Percentiles rank a stretch among this genome's conserved stretches.
Conservation (phyloP, 768 basidiomycete genomes). For the Kondoa malvinella region DNA sequence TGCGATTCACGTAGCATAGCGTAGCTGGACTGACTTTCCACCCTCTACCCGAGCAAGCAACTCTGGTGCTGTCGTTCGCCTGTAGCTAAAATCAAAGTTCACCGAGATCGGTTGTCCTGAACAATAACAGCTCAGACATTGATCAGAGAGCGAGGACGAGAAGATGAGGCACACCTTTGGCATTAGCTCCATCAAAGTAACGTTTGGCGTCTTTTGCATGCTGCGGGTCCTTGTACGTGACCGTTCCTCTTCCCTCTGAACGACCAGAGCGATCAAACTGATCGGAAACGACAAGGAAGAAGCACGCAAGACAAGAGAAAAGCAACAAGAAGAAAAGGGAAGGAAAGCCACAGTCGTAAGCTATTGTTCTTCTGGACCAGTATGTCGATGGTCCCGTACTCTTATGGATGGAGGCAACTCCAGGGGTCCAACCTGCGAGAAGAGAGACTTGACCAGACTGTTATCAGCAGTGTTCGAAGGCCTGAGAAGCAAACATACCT, state of each 20-base stretch:
- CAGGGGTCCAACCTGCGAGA: constrained; percentile 26
- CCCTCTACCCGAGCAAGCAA: constrained; percentile 20
- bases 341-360: constrained; percentile 1
- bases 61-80: neutral
- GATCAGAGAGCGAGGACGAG: no score
- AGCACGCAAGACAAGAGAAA: neutral
- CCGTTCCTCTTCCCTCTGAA: constrained; percentile 22
- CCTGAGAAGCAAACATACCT: constrained; percentile 16
- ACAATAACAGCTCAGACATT: neutral
- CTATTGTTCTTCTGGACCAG: neutral
- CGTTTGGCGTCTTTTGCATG: constrained; percentile 23
- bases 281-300: no score
- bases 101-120: constrained; percentile 25
- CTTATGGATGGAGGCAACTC: constrained; percentile 24
- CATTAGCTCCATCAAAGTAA: constrained; percentile 26
- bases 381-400: constrained; percentile 18
- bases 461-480: neutral
- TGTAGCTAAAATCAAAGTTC: constrained; percentile 20
- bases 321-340: constrained; percentile 3
- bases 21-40: neutral
- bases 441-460: constrained; percentile 19
- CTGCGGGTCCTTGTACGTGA: constrained; percentile 19
- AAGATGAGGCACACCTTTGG: constrained; percentile 22
- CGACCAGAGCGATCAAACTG: constrained; percentile 27
- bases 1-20: neutral